A percentile compares a stretch with the other conserved stretches of the same genome.
Evolutionary conservation across 768 basidiomycete species (phyloP).

Genomic region (Dacryopinax spathularia): DNA sequence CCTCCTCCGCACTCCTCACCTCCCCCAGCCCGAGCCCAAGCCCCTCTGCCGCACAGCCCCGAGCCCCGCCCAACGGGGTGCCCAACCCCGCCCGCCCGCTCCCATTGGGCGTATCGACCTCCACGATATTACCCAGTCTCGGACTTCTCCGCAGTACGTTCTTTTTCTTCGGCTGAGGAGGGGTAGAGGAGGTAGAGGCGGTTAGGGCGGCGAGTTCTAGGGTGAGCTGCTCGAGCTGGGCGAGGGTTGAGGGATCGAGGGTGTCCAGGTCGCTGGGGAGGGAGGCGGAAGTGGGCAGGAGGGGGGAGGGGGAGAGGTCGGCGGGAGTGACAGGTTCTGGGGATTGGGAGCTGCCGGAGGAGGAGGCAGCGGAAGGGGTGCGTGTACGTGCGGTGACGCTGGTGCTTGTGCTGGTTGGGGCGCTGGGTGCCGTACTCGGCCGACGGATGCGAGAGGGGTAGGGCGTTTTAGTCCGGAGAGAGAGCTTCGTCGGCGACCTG

Average conservation of each 20-base stretch:
- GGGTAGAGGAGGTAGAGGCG: background rate
- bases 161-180: background rate
- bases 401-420: too few relatives aligned
- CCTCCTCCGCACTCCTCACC: background rate
- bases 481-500: background rate
- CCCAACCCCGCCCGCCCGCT: background rate
- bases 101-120: background rate
- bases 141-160: background rate
- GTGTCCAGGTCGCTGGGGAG: background rate
- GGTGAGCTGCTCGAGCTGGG: background rate
- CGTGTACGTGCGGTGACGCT: background rate
- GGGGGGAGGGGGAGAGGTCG: background rate
- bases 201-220: background rate
- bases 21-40: background rate
- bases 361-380: background rate
- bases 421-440: background rate
- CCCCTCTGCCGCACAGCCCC: too few relatives aligned
- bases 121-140: background rate
- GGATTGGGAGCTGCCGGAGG: background rate
- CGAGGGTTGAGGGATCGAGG: background rate
- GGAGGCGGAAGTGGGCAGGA: background rate
- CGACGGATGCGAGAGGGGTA: background rate
- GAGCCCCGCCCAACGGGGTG: too few relatives aligned
- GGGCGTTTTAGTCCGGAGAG: background rate
- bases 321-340: background rate